Percentiles rank a stretch among this genome's conserved stretches.
Conservation (phyloP, 1,284 basidiomycete species). For the Apiotrichum domesticum region DNA sequence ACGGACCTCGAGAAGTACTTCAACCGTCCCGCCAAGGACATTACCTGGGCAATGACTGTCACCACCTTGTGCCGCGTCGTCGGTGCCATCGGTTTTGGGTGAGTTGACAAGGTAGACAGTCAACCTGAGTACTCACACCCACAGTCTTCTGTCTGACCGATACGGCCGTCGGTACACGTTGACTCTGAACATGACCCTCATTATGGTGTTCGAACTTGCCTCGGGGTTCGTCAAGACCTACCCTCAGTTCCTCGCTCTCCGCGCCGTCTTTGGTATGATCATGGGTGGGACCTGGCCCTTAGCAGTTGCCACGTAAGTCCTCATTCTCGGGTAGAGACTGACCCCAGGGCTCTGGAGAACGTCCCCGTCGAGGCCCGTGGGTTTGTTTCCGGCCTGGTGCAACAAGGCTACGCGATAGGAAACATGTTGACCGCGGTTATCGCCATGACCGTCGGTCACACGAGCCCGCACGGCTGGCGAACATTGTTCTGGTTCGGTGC, state of each 20-base stretch:
- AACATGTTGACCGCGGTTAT: conserved; percentile 59
- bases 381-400: conserved; percentile 73
- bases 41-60: conserved; percentile 74
- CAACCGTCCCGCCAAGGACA: conserved; percentile 23
- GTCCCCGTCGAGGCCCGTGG: conserved; percentile 82
- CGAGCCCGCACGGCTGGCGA: conserved; percentile 47
- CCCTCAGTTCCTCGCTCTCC: conserved; percentile 48
- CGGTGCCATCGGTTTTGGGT: conserved; percentile 75
- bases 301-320: conserved; percentile 30
- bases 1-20: conserved; percentile 51
- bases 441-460: conserved; percentile 56
- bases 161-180: conserved; percentile 92
- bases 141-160: conserved; percentile 61
- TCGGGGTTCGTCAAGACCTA: conserved; percentile 52
- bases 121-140: neutral
- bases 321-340: neutral
- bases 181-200: conserved; percentile 64
- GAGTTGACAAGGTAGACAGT: neutral
- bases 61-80: conserved; percentile 83
- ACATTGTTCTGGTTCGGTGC: conserved; percentile 53
- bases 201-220: conserved; percentile 68
- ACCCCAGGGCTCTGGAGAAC: conserved; percentile 71
- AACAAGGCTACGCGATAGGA: conserved; percentile 66
- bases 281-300: conserved; percentile 61
- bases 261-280: conserved; percentile 70